Base-by-base conservation (phyloP, 106 monocot species). In the Dendrobium chrysotoxum region DNA sequence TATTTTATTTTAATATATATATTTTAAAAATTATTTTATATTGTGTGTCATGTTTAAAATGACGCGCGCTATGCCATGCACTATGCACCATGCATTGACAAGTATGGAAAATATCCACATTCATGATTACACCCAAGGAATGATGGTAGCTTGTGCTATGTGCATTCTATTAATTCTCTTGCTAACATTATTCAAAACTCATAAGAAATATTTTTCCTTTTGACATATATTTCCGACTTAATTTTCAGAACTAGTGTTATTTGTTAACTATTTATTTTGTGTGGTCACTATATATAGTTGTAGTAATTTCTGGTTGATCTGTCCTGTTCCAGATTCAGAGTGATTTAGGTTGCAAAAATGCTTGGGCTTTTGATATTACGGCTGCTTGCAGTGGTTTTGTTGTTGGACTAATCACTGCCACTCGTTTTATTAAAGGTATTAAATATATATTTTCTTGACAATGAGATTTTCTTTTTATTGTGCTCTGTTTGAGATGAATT, bases 381-480 rank as follows among this genome's bases (percentile, higher is more conserved):
- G 98, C 98, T 83, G 98, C 98, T 40, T 98, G 98, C 74, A 94
- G 94, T 83, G 98, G 98, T 53, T 98, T 98, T 89, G 23, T 98
- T 79, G 80, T 92, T n/a, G 98, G 94, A 61, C 72, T 98, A 81
- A 84, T 92, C 47, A 94, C 92, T 30, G 98, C 94, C 61, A 94
- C 91, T 81, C 87, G 92, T 17, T 94, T 92, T 81, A 94, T 94
- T 53, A 98, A 94, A 89, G 92, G 96, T 96, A 84, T 21, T 46
- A 73, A 35, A 15, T 68, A 74, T 42, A 74, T 16, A 35, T 15
- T 16, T 70, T 11, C n/a, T 21, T n/a, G 5, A 20, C 20, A 74
- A 40, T 39, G 5, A 74, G 40, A 74, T 42, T 74, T 74, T 74
- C 11, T 74, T 74, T 6, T 74, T 21, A 7, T 50, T 35, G 35